Percentiles rank a stretch among this genome's conserved stretches.
These are phyloP conservation scores for Geotrichum armillariae DNA, from an alignment of 1,139 yeast genomes.

Conservation along the genomic window DNA sequence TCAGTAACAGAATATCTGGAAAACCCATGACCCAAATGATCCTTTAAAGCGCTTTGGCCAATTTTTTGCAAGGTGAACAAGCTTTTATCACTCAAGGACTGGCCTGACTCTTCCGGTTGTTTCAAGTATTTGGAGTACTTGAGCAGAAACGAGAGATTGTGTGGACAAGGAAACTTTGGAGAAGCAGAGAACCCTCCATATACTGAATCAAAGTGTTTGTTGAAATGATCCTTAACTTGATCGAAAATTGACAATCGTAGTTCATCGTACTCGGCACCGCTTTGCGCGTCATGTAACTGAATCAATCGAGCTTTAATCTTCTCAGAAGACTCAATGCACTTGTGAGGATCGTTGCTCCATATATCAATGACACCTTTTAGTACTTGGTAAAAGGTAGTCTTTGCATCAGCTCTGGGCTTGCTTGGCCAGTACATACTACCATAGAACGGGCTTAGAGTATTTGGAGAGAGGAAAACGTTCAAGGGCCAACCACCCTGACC, in stretches of 20 bases:
- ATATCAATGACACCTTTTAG: conserved; percentile 33
- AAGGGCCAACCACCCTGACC: conserved; percentile 48
- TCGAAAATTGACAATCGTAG: conserved; percentile 27
- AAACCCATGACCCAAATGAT: conserved; percentile 42
- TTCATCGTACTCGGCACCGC: conserved; percentile 29
- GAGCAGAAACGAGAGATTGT: conserved; percentile 36
- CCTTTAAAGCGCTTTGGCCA: conserved; percentile 42
- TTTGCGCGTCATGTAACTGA: conserved; percentile 32
- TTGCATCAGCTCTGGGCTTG: conserved; percentile 19
- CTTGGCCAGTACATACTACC: conserved; percentile 45
- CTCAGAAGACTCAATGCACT: conserved; percentile 32
- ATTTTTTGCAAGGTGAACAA: conserved; percentile 35
- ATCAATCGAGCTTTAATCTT: conserved; percentile 28
- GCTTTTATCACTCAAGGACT: conserved; percentile 11
- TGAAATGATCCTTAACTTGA: conserved; percentile 34
- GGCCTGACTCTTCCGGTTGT: conserved; percentile 4
- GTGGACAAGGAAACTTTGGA: conserved; percentile 42
- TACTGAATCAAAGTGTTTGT: conserved; percentile 31
- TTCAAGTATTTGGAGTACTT: conserved; percentile 25
- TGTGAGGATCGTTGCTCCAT: conserved; percentile 34
- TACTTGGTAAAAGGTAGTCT: conserved; percentile 25
- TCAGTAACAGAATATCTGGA: conserved; percentile 43
- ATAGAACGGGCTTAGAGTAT: conserved; percentile 38
- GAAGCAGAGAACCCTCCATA: conserved; percentile 41
- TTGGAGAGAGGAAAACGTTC: conserved; percentile 42